Evolutionary conservation across 148 eudicot species (phyloP).

Genomic region (Vaccinium vitisidaea): DNA sequence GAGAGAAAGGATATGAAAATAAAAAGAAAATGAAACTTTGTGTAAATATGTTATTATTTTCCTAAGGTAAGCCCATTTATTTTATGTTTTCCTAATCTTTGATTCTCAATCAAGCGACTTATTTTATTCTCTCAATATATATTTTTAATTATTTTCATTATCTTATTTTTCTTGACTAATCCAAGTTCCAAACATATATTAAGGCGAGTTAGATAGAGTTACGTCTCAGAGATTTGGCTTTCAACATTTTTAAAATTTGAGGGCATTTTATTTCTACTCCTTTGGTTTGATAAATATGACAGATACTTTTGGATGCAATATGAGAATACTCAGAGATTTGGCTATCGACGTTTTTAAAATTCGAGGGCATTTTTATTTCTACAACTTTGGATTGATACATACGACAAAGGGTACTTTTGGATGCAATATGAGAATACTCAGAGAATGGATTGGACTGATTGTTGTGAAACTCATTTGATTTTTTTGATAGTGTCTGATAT

Average conservation of each 20-base stretch:
- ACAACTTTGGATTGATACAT: background rate
- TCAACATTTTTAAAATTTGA: background rate
- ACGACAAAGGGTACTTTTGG: background rate
- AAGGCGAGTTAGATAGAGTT: background rate
- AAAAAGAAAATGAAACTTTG: background rate
- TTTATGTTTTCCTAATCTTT: background rate
- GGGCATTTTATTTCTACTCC: background rate
- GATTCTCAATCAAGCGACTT: background rate
- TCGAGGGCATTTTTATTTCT: background rate
- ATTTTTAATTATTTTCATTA: too few relatives aligned
- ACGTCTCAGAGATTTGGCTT: background rate
- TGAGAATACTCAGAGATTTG: background rate
- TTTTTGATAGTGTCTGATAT: too few relatives aligned
- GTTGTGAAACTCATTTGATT: background rate
- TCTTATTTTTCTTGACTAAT: background rate
- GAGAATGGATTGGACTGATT: background rate
- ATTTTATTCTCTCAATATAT: too few relatives aligned
- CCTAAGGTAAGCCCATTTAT: too few relatives aligned
- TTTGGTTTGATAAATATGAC: background rate
- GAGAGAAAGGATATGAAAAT: background rate
- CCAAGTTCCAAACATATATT: background rate
- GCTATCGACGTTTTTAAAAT: background rate
- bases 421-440: background rate
- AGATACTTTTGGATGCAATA: background rate
- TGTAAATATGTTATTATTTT: too few relatives aligned